Conservation (phyloP, 169 alveolate genomes). For the Eimeria acervulina region DNA sequence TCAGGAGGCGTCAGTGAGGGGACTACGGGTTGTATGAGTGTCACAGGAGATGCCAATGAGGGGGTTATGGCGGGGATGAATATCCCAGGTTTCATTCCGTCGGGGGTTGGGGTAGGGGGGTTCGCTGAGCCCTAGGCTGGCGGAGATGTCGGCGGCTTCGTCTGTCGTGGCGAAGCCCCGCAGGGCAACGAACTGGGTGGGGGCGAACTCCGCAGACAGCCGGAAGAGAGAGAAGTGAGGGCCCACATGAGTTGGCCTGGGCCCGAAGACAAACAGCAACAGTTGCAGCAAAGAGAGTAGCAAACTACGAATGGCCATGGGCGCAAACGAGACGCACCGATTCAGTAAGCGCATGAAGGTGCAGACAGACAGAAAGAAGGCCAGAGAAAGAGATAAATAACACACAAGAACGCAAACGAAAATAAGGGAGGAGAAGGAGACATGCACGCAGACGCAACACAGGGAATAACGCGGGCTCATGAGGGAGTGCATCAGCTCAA, state of each 20-base stretch:
- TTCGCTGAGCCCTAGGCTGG: neutral
- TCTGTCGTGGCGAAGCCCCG: slow-evolving; percentile 38
- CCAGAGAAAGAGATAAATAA: neutral
- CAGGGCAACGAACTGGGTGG: slow-evolving; percentile 24
- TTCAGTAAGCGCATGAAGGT: no score
- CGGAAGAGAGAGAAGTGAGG: neutral
- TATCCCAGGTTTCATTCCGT: no score
- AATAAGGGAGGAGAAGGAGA: neutral
- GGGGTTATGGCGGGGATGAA: no score
- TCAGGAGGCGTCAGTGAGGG: no score
- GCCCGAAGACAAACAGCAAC: neutral
- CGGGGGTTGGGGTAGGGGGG: neutral
- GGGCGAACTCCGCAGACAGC: neutral
- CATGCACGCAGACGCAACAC: neutral
- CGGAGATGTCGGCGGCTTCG: slow-evolving; percentile 26
- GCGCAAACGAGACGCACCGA: no score
- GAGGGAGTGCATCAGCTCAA: neutral
- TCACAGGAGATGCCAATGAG: neutral
- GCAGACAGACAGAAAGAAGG: neutral
- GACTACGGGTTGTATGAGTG: no score
- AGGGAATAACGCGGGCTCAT: neutral
- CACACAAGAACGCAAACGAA: neutral
- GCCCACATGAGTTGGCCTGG: slow-evolving; percentile 7
- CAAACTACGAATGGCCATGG: neutral
- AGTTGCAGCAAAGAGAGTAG: neutral